Evolutionary conservation across 495 filamentous ascomycete species (phyloP).

Genomic region (Neurospora sp.): DNA sequence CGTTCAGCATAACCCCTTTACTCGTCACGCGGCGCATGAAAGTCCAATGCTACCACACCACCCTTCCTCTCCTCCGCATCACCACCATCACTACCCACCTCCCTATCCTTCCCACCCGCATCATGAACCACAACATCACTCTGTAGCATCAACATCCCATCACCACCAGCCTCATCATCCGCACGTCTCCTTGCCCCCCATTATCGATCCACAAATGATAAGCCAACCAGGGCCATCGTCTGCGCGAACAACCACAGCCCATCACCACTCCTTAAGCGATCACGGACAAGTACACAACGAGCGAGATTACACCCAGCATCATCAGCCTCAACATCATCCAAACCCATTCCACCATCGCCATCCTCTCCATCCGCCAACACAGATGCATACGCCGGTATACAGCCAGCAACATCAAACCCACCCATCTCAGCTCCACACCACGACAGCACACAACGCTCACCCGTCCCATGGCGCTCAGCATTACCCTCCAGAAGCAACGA

Average conservation of each 20-base stretch:
- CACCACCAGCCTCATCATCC: constrained; percentile 17
- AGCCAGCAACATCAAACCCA: constrained; percentile 11
- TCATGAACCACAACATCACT: constrained; percentile 5
- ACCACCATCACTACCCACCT: constrained; percentile 16
- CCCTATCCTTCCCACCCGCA: constrained; percentile 17
- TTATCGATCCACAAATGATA: constrained; percentile 43
- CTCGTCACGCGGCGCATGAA: background rate
- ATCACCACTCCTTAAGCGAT: background rate
- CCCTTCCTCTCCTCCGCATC: constrained; percentile 13
- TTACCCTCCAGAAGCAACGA: constrained; percentile 16
- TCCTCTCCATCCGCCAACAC: constrained; percentile 10
- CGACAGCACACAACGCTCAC: constrained; percentile 27
- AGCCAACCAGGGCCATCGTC: constrained; percentile 22
- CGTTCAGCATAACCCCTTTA: background rate
- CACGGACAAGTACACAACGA: constrained; percentile 11
- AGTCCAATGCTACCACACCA: background rate
- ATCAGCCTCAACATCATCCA: constrained; percentile 7
- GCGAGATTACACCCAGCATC: constrained; percentile 9
- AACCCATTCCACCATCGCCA: constrained; percentile 9
- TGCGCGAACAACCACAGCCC: constrained; percentile 7
- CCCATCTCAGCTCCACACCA: constrained; percentile 13
- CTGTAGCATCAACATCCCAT: background rate
- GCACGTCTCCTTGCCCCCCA: constrained; percentile 11
- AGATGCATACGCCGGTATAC: constrained; percentile 4
- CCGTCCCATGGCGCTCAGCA: constrained; percentile 23